A percentile compares a stretch with the other conserved stretches of the same genome.
These are phyloP conservation scores for Penicillium sp. DNA, from an alignment of 2,329 filamentous ascomycete genomes.

Conservation along the genomic window DNA sequence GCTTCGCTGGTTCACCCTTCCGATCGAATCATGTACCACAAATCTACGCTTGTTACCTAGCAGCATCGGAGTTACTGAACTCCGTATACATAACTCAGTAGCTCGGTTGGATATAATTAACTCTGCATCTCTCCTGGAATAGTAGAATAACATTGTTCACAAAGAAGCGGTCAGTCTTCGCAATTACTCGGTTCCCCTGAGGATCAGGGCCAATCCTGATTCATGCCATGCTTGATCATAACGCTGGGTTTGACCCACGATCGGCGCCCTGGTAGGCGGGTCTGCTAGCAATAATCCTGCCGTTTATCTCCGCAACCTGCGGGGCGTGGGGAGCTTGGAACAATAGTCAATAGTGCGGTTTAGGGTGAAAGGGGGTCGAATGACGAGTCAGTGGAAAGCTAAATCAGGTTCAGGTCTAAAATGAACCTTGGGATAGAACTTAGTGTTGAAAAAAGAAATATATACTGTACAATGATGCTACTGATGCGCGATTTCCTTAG, in stretches of 20 bases:
- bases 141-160: background rate
- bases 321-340: background rate
- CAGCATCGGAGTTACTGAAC: background rate
- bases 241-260: background rate
- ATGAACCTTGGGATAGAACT: background rate
- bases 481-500: background rate
- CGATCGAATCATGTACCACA: background rate
- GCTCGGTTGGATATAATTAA: background rate
- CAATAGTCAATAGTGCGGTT: background rate
- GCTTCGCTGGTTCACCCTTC: background rate
- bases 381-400: background rate
- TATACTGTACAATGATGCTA: background rate
- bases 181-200: background rate
- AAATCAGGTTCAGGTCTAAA: background rate
- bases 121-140: background rate
- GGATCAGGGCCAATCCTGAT: background rate
- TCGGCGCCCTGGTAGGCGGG: conserved; percentile 4
- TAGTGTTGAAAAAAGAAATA: background rate
- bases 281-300: conserved; percentile 1
- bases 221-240: background rate
- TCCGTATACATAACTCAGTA: background rate
- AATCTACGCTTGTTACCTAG: background rate
- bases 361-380: background rate
- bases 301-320: conserved; percentile 9
- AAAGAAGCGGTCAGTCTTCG: conserved; percentile 1